phyloP scores from a whole-genome alignment of 2,329 filamentous ascomycete species.

The Neonectria ditissima region DNA sequence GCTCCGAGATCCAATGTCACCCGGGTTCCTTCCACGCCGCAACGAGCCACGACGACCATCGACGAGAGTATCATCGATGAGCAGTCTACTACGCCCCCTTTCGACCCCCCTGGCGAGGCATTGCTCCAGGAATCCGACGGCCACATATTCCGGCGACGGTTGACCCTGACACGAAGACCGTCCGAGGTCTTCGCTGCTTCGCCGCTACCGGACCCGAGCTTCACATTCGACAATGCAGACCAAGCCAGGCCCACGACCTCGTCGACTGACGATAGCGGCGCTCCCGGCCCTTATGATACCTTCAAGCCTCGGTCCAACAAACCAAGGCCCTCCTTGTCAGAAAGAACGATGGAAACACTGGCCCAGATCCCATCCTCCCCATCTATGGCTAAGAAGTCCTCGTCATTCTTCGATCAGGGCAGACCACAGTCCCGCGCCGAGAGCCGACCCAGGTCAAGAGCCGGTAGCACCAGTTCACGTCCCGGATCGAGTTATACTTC shows the following conservation, averaged over 20 bases:
- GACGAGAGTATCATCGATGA: conserved; percentile 42
- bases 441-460: conserved; percentile 60
- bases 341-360: conserved; percentile 88
- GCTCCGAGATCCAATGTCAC: conserved; percentile 32
- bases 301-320: conserved; percentile 42
- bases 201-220: conserved; percentile 37
- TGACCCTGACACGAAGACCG: conserved; percentile 48
- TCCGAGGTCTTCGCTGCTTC: conserved; percentile 45
- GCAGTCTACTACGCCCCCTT: conserved; percentile 41
- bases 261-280: conserved; percentile 36
- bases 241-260: conserved; percentile 31
- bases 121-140: conserved; percentile 38
- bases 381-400: conserved; percentile 72
- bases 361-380: conserved; percentile 84
- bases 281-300: conserved; percentile 31
- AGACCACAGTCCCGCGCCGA: conserved; percentile 63
- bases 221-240: conserved; percentile 36
- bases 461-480: conserved; percentile 59
- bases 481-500: conserved; percentile 71
- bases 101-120: conserved; percentile 40
- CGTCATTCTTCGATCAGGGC: conserved; percentile 78
- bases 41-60: conserved; percentile 35
- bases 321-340: conserved; percentile 73
- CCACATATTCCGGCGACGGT: conserved; percentile 40
- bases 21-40: conserved; percentile 37